Conservation (phyloP, 208 protist genomes). For the Trypanosoma avium region DNA sequence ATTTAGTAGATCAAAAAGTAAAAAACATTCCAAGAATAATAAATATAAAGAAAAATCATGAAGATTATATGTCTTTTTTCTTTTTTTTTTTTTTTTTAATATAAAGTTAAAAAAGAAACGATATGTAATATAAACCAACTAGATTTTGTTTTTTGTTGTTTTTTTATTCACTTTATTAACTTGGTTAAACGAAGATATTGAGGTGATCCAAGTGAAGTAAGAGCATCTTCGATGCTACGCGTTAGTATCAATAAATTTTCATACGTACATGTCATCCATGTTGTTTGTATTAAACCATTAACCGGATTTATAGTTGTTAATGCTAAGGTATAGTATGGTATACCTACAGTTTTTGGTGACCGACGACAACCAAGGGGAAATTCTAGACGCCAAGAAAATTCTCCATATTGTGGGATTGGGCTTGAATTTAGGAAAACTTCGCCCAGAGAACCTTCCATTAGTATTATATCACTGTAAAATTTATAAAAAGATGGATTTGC, state of each 20-base stretch:
- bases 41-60: too few relatives aligned
- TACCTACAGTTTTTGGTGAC: background rate
- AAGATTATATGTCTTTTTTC: too few relatives aligned
- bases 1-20: background rate
- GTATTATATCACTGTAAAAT: too few relatives aligned
- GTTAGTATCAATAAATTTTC: conserved; percentile 8
- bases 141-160: conserved; percentile 15
- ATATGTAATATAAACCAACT: conserved; percentile 11
- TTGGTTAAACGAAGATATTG: conserved; percentile 8
- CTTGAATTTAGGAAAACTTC: background rate
- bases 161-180: conserved; percentile 1
- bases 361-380: background rate
- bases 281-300: conserved; percentile 10
- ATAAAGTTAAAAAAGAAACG: too few relatives aligned
- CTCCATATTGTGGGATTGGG: background rate
- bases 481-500: too few relatives aligned
- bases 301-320: background rate
- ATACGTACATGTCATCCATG: conserved; percentile 9
- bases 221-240: conserved; percentile 11
- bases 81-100: too few relatives aligned
- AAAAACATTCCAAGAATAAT: background rate
- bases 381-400: conserved; percentile 11
- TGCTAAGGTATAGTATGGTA: conserved; percentile 7
- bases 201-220: background rate
- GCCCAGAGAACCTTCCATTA: background rate